A percentile compares a stretch with the other conserved stretches of the same genome.
Conservation (phyloP, 805 yeast species). For the Ogataea corticis region DNA sequence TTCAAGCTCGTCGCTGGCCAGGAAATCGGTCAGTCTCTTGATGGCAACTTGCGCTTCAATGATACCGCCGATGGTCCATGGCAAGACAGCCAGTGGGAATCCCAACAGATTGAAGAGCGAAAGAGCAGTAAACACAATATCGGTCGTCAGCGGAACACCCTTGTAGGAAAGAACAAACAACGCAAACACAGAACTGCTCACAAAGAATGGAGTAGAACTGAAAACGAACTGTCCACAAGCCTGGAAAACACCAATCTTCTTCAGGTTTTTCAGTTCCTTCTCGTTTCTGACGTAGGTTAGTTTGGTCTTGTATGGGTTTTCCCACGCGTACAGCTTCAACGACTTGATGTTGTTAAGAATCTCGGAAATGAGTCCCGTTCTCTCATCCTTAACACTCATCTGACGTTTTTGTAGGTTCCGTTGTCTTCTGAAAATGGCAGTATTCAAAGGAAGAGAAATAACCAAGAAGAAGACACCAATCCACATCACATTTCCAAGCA, state of each 20-base stretch:
- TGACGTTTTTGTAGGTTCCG: slow-evolving; percentile 77
- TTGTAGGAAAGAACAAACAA: slow-evolving; percentile 58
- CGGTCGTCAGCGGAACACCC: slow-evolving; percentile 73
- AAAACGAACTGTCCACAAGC: slow-evolving; percentile 77
- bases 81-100: slow-evolving; percentile 91
- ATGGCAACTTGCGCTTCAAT: slow-evolving; percentile 89
- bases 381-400: slow-evolving; percentile 88
- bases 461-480: slow-evolving; percentile 83
- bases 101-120: slow-evolving; percentile 83
- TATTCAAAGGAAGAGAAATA: slow-evolving; percentile 78
- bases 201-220: slow-evolving; percentile 85
- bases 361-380: slow-evolving; percentile 87
- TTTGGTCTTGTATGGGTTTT: slow-evolving; percentile 73
- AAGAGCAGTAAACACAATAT: slow-evolving; percentile 88
- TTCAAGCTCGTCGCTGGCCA: slow-evolving; percentile 79
- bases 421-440: slow-evolving; percentile 63
- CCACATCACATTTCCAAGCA: slow-evolving; percentile 93
- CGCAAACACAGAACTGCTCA: slow-evolving; percentile 87
- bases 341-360: slow-evolving; percentile 90
- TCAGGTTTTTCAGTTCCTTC: slow-evolving; percentile 76
- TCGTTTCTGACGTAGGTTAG: slow-evolving; percentile 83
- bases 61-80: slow-evolving; percentile 81
- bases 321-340: slow-evolving; percentile 95
- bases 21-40: slow-evolving; percentile 69
- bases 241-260: slow-evolving; percentile 67